Evolutionary conservation across 371 early-diverging fungal species (phyloP).

Genomic region (Lichtheimia corymbifera): DNA sequence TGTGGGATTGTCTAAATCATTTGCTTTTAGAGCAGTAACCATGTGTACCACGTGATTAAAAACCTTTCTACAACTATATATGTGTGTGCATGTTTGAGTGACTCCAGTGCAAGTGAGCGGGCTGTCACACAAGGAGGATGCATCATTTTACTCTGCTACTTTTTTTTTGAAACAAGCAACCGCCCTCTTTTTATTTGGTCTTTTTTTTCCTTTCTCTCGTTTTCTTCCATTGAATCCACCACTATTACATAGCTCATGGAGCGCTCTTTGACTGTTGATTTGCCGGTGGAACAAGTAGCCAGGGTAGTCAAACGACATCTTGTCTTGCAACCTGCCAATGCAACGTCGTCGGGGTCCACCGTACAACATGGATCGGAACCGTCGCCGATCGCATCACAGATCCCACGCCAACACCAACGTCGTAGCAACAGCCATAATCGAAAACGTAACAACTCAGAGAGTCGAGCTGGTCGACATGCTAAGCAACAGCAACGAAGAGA

Average conservation of each 20-base stretch:
- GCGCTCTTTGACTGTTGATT: slow-evolving; percentile 51
- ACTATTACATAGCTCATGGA: slow-evolving; percentile 26
- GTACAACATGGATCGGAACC: not conserved
- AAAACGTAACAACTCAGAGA: not conserved
- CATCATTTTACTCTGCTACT: too few species aligned
- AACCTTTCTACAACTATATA: too few species aligned
- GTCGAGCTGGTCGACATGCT: slow-evolving; percentile 12
- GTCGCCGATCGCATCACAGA: slow-evolving; percentile 5
- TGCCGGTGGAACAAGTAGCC: slow-evolving; percentile 72
- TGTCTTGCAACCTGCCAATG: slow-evolving; percentile 48
- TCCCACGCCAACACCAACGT: slow-evolving; percentile 8
- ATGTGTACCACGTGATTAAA: too few species aligned
- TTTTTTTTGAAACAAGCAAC: too few species aligned
- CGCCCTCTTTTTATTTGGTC: too few species aligned
- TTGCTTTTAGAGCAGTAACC: too few species aligned
- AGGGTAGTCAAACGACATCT: slow-evolving; percentile 73
- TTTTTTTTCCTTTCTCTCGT: too few species aligned
- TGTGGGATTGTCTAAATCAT: too few species aligned
- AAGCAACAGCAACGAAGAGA: slow-evolving; percentile 13
- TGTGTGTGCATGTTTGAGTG: too few species aligned
- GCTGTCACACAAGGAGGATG: too few species aligned
- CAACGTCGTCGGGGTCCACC: slow-evolving; percentile 6
- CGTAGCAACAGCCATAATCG: not conserved
- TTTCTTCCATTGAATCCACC: not conserved
- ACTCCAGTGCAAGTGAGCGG: too few species aligned